Base-by-base conservation (phyloP, 2,329 filamentous ascomycete species). In the Piedraia hortae region DNA sequence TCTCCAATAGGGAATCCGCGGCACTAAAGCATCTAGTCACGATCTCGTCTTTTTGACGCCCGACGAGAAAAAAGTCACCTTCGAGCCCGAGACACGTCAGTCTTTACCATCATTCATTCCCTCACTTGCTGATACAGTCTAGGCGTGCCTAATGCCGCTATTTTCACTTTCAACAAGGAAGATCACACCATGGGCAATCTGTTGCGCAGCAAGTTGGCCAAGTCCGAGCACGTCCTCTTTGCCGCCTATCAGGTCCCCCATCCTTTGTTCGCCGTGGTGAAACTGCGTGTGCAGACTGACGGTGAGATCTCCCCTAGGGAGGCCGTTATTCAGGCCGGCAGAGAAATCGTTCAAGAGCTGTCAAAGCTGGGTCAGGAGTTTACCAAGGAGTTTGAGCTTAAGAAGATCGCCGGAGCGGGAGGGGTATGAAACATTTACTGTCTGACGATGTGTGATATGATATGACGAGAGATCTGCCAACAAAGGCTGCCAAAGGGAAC, bases 111-210 rank as follows among this genome's bases (percentile, higher is more conserved):
- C 18, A 21, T 17, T 15, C 12, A 8, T 8, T 12, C 7, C 18
- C 9, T 11, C 12, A 10, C 5, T 26, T 23, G 12, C 23, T 24
- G 21, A 14, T 5, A 18, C 21, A 22, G 16, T 18, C 6, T 27
- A 85, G 78, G 77, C 40, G 78, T 89, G 43, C 75, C 82, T 11
- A 89, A 90, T 44, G 78, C 74, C n/a, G 73, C 77, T 6, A 73
- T 91, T 47, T 97, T 97, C 52, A 66, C 75, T 27, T 67, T 97
- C 49, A 75, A 77, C 49, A 93, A 91, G 47, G 85, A 97, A 46
- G 85, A 97, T 39, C 44, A 28, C 42, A 49, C 38, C 1, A 62
- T 97, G 12, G 85, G 70, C 36, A 91, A 97, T 46, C 59, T 97
- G 25, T 59, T 97, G 25, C 62, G 71, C 21, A 68, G 75, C 38